Conservation (phyloP, 2,329 filamentous ascomycete species). For the Cladosporium sp. region DNA sequence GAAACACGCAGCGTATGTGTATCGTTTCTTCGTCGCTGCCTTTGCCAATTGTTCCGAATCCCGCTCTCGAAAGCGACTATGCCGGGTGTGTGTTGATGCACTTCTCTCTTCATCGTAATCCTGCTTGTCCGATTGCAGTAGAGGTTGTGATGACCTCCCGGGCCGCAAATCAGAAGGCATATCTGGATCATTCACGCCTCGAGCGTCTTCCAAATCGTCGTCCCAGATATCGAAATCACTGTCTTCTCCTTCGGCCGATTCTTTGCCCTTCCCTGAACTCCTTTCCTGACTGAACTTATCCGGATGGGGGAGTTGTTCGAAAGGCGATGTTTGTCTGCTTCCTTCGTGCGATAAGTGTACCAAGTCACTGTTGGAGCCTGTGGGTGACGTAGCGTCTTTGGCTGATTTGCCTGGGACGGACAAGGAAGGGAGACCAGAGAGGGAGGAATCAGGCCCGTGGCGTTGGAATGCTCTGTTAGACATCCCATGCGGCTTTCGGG, state of each 20-base stretch:
- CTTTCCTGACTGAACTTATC: conserved; percentile 12
- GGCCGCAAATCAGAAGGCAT: conserved; percentile 49
- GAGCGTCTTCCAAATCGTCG: conserved; percentile 30
- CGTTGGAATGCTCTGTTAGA: conserved; percentile 19
- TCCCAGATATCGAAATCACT: conserved; percentile 43
- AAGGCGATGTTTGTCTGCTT: conserved; percentile 29
- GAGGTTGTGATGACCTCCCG: conserved; percentile 40
- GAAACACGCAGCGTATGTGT: conserved; percentile 82
- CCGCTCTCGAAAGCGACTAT: conserved; percentile 57
- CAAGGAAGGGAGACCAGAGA: conserved; percentile 11
- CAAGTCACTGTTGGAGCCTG: conserved; percentile 25
- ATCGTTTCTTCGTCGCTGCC: conserved; percentile 69
- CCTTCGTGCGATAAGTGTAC: conserved; percentile 26
- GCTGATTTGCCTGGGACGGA: conserved; percentile 2
- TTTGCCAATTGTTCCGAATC: conserved; percentile 64
- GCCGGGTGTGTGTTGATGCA: conserved; percentile 4
- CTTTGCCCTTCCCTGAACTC: conserved; percentile 10
- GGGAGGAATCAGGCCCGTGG: conserved; percentile 13
- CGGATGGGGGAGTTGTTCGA: conserved; percentile 24
- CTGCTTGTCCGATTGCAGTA: conserved; percentile 45
- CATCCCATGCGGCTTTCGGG: conserved; percentile 24
- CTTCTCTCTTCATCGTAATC: conserved; percentile 20
- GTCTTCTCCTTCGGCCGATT: conserved; percentile 21
- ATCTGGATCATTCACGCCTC: conserved; percentile 28
- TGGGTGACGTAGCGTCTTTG: conserved; percentile 17